These are phyloP conservation scores for Detonula confervacea DNA, from an alignment of 352 stramenopile species.

Conservation along the genomic window DNA sequence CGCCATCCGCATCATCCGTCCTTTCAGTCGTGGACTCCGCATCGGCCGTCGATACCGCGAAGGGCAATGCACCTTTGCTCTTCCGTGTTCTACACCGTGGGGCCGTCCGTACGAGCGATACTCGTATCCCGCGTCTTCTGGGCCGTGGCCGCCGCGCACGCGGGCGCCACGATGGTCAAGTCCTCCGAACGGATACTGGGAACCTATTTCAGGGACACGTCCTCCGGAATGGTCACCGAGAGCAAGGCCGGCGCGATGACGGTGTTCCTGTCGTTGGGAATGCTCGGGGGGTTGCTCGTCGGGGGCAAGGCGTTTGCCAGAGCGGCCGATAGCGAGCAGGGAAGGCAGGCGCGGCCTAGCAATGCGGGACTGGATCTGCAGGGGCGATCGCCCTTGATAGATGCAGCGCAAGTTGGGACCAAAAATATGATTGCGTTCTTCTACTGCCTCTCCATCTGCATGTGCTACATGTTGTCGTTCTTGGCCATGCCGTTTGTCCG, in stretches of 20 bases:
- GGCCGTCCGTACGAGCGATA: conserved; percentile 69
- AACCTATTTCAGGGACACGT: conserved; percentile 81
- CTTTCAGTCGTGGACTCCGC: conserved; percentile 18
- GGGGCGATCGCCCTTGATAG: conserved; percentile 12
- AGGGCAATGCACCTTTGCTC: conserved; percentile 27
- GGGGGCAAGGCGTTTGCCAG: conserved; percentile 69
- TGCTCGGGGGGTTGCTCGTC: conserved; percentile 67
- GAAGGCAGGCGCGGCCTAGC: conserved; percentile 5
- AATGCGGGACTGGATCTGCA: conserved; percentile 3
- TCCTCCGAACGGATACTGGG: conserved; percentile 72
- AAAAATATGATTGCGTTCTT: conserved; percentile 74
- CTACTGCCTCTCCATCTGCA: conserved; percentile 76
- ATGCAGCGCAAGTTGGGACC: conserved; percentile 33
- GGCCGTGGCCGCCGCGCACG: conserved; percentile 74
- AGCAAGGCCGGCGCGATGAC: conserved; percentile 65
- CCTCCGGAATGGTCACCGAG: conserved; percentile 62
- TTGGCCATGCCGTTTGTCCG: conserved; percentile 71
- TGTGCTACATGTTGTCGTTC: conserved; percentile 77
- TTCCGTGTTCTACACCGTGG: conserved; percentile 38
- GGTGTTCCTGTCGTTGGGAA: conserved; percentile 76
- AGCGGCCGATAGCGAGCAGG: conserved; percentile 35
- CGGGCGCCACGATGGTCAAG: conserved; percentile 70
- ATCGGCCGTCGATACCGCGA: conserved; percentile 14
- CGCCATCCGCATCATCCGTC: conserved; percentile 22
- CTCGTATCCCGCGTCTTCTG: conserved; percentile 76